These are phyloP conservation scores for Endoconidiophora polonica DNA, from an alignment of 2,329 filamentous ascomycete genomes.

Conservation along the genomic window DNA sequence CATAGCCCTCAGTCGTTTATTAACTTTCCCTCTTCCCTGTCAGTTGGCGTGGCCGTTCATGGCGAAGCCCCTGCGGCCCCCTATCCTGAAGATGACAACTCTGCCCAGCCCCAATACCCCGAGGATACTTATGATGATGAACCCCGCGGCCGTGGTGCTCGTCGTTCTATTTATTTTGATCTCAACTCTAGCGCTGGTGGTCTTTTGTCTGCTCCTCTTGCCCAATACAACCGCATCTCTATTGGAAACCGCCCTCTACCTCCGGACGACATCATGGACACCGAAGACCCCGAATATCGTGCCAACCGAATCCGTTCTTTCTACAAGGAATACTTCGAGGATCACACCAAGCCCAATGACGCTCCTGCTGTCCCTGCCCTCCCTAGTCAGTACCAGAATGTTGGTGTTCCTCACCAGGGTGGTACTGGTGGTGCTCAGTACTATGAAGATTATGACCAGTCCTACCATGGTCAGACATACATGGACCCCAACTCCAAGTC, in stretches of 20 bases:
- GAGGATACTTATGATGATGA: constrained; percentile 16
- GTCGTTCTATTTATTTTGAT: constrained; percentile 16
- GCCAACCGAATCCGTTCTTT: constrained; percentile 96
- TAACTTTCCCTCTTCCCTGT: not conserved
- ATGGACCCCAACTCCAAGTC: constrained; percentile 51
- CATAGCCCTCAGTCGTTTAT: constrained; percentile 9
- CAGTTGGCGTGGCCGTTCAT: not conserved
- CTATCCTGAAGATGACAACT: constrained; percentile 14
- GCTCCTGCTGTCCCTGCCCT: constrained; percentile 25
- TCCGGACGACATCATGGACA: constrained; percentile 58
- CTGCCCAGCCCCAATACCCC: constrained; percentile 9
- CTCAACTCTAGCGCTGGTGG: constrained; percentile 18
- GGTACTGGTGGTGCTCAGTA: constrained; percentile 25
- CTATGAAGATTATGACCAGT: constrained; percentile 59
- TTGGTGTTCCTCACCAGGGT: constrained; percentile 4
- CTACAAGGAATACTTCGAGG: constrained; percentile 99
- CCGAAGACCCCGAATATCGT: constrained; percentile 82
- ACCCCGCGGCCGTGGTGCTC: constrained; percentile 23
- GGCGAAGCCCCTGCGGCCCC: constrained; percentile 16
- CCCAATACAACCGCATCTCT: constrained; percentile 43
- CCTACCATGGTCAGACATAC: constrained; percentile 52
- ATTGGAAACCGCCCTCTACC: constrained; percentile 71
- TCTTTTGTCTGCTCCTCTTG: constrained; percentile 36
- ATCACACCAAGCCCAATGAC: constrained; percentile 35
- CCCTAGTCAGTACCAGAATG: constrained; percentile 19